Base-by-base conservation (phyloP, 306 rosid genomes). In the Prunus fruticosa region DNA sequence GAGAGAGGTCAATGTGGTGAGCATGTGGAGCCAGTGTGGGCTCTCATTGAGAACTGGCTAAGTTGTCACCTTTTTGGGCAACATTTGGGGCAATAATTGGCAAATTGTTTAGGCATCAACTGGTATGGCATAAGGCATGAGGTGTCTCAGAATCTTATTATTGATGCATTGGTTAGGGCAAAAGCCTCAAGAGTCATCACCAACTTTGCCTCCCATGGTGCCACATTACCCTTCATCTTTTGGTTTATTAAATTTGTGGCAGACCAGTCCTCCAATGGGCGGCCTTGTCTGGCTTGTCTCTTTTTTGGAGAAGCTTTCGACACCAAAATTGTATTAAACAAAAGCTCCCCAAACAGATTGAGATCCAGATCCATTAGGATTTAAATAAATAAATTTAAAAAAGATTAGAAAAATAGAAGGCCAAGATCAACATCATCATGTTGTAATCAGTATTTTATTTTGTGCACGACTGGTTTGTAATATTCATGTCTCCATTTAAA, bases 21-120 rank as follows among this genome's bases (percentile, higher is more conserved):
- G 76, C 90, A 86, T 81, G 88, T 86, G 93, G 64, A 56, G 52
- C 73, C 64, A 23, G 79, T 67, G 73, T 77, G 87, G 68, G 75
- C 53, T 30, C 11, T 25, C 76, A 85, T 52, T 64, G 22, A 50
- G 82, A 50, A 43, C 61, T 18, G 89, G 85, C 25, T 15, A 73
- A 11, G 2, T 71, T 84, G 96, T 87, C 81, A 19, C 81, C 53
- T 23, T 27, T 80, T 62, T 67, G 70, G 81, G 87, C 20, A 49
- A 71, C 90, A 88, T 8, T 22, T 20, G 67, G 22, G 22, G 56
- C 76, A 60, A 78, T 67, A 43, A 73, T 81, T 71, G 79, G 69
- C 63, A 53, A 74, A 71, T 56, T 41, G 5, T 79, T 66, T 54
- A 38, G 28, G 65, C 66, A 57, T 73, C 10, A 49, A 81, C 45